Evolutionary conservation across 768 basidiomycete genomes (phyloP).

Genomic region (Gyrodon lividus): DNA sequence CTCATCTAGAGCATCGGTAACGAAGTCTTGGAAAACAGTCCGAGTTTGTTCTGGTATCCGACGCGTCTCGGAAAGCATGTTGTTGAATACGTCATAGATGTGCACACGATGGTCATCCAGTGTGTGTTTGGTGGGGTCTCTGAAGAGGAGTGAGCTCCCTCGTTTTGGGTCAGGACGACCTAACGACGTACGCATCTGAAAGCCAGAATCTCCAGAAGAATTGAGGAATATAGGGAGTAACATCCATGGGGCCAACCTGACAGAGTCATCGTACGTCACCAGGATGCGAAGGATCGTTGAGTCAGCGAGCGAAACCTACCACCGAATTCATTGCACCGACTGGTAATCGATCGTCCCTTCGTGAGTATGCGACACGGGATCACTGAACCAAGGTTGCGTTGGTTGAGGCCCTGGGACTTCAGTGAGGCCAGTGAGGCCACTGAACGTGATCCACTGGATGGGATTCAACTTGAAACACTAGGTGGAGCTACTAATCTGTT

Average conservation of each 20-base stretch:
- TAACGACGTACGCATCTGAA: slow-evolving; percentile 38
- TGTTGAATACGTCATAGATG: slow-evolving; percentile 52
- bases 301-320: neutral
- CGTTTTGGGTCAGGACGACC: neutral
- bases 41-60: slow-evolving; percentile 33
- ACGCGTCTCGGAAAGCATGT: slow-evolving; percentile 46
- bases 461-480: neutral
- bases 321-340: neutral
- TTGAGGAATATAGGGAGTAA: slow-evolving; percentile 42
- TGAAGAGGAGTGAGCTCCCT: neutral
- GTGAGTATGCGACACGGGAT: neutral
- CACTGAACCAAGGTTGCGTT: neutral
- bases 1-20: slow-evolving; percentile 30
- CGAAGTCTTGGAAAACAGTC: slow-evolving; percentile 46
- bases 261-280: neutral
- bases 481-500: slow-evolving; percentile 4
- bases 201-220: slow-evolving; percentile 54
- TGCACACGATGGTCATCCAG: slow-evolving; percentile 44
- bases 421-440: slow-evolving; percentile 7
- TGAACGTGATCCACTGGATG: no score
- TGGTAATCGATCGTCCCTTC: neutral
- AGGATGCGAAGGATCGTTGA: neutral
- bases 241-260: slow-evolving; percentile 6
- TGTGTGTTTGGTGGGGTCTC: slow-evolving; percentile 30
- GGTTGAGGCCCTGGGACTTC: neutral